Conservation (phyloP, 371 early-diverging fungal species). For the Mucor circinelloides region DNA sequence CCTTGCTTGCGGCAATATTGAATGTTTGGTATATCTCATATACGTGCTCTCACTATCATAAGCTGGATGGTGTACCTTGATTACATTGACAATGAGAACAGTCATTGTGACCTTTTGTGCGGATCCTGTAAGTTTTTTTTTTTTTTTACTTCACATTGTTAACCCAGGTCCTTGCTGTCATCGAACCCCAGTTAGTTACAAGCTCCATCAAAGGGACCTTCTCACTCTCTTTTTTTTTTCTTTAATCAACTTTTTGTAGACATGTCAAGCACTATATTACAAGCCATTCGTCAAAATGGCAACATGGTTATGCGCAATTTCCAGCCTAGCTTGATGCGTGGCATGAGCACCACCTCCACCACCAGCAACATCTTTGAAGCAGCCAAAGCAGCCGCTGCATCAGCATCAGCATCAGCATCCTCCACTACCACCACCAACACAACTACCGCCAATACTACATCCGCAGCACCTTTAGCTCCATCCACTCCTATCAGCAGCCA, state of each 20-base stretch:
- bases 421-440: background rate
- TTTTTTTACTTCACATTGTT: background rate
- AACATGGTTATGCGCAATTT: conserved; percentile 14
- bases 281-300: conserved; percentile 28
- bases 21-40: too few relatives aligned
- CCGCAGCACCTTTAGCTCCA: background rate
- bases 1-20: too few relatives aligned
- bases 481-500: background rate
- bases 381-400: background rate
- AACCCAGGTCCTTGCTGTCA: conserved; percentile 21
- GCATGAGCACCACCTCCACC: conserved; percentile 15
- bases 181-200: conserved; percentile 11
- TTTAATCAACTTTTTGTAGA: background rate
- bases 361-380: background rate
- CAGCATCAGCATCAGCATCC: background rate
- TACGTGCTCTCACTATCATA: background rate
- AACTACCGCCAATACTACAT: background rate
- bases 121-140: background rate
- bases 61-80: background rate
- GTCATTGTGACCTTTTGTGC: conserved; percentile 5
- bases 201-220: background rate
- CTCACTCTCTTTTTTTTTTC: background rate
- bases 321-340: conserved; percentile 16
- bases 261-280: conserved; percentile 31
- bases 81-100: background rate